phyloP scores from a whole-genome alignment of 805 yeast species.

The Kregervanrija pseudodelftensis region DNA sequence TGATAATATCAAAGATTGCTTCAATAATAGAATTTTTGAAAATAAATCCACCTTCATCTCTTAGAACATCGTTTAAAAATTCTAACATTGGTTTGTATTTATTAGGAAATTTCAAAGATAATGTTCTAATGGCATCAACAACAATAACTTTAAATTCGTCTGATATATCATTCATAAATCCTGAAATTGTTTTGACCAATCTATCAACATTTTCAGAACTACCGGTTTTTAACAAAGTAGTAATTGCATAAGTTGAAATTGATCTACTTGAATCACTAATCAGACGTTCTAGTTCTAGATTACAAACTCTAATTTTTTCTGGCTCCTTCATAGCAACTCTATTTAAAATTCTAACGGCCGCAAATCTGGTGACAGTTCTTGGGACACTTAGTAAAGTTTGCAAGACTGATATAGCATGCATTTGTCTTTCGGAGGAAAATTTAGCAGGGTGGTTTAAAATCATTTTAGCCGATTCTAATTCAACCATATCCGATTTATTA shows the following conservation, averaged over 20 bases:
- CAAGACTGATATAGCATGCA: slow-evolving; percentile 64
- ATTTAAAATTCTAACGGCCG: slow-evolving; percentile 87
- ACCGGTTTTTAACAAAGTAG: slow-evolving; percentile 92
- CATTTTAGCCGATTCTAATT: slow-evolving; percentile 84
- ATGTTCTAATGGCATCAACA: slow-evolving; percentile 87
- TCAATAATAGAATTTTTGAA: slow-evolving; percentile 87
- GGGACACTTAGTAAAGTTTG: slow-evolving; percentile 80
- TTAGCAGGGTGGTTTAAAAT: slow-evolving; percentile 44
- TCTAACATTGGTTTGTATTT: slow-evolving; percentile 77
- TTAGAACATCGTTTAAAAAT: slow-evolving; percentile 75
- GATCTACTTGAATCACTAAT: slow-evolving; percentile 87
- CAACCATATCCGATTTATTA: slow-evolving; percentile 83
- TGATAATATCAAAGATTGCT: slow-evolving; percentile 86
- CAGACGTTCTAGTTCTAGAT: slow-evolving; percentile 76
- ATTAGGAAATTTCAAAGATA: slow-evolving; percentile 88
- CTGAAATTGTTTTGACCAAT: slow-evolving; percentile 77
- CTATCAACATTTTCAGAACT: slow-evolving; percentile 85
- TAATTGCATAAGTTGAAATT: slow-evolving; percentile 93
- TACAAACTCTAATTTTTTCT: slow-evolving; percentile 69
- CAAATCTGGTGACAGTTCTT: slow-evolving; percentile 81
- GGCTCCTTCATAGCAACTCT: slow-evolving; percentile 78
- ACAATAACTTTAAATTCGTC: slow-evolving; percentile 95
- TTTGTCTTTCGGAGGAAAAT: slow-evolving; percentile 57
- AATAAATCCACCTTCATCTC: slow-evolving; percentile 84
- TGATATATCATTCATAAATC: slow-evolving; percentile 85